phyloP scores from a whole-genome alignment of 225 moss, liverwort and hornwort species.

The Ulota crispa region DNA sequence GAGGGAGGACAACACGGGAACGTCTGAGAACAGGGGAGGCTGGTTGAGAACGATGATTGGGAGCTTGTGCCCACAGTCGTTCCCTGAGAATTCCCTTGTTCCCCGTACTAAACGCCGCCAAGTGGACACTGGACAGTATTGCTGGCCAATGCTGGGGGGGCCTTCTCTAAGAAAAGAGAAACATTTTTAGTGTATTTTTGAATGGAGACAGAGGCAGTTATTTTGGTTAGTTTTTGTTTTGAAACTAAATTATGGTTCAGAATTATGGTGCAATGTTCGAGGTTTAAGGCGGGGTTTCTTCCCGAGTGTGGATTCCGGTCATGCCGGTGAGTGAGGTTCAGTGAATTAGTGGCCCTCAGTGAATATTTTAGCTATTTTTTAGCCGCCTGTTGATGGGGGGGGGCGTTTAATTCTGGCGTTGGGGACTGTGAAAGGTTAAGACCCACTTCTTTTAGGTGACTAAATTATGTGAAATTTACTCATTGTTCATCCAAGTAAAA shows the following conservation, averaged over 20 bases:
- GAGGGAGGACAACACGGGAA: background rate
- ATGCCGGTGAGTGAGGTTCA: background rate
- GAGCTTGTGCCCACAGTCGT: background rate
- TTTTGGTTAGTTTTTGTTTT: background rate
- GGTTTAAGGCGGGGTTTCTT: constrained; percentile 17
- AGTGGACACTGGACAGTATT: background rate
- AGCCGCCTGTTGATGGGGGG: background rate
- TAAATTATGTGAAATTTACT: background rate
- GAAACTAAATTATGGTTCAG: background rate
- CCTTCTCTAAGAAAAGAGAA: constrained; percentile 6
- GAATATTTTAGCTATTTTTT: background rate
- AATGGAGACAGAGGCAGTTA: background rate
- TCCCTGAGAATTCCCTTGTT: constrained; percentile 20
- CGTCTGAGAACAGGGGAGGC: background rate
- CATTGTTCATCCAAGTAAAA: too few relatives aligned
- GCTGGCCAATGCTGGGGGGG: too few relatives aligned
- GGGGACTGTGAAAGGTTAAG: constrained; percentile 1
- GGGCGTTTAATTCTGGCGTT: background rate
- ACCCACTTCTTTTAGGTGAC: background rate
- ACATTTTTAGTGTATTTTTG: background rate
- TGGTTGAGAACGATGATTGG: rapidly evolving
- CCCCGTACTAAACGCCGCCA: constrained; percentile 35
- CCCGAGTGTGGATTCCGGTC: background rate
- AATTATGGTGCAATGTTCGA: constrained; percentile 3
- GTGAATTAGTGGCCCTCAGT: background rate